A percentile compares a stretch with the other conserved stretches of the same genome.
These are phyloP conservation scores for Adansonia madagascariensis DNA, from an alignment of 441 rosid genomes.

Conservation along the genomic window DNA sequence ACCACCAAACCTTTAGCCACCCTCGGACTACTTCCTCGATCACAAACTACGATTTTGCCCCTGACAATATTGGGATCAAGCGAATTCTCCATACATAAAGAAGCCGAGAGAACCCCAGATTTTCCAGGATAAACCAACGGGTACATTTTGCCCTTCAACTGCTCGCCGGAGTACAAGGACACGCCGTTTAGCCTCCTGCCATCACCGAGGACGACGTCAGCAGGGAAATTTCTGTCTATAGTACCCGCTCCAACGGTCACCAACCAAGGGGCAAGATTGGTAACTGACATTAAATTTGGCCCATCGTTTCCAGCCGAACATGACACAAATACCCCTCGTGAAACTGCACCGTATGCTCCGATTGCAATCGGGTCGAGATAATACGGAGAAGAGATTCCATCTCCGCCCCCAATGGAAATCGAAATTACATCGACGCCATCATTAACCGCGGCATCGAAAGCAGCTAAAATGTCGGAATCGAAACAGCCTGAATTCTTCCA, in stretches of 20 bases:
- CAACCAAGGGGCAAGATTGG: conserved; percentile 78
- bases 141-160: conserved; percentile 62
- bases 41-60: conserved; percentile 79
- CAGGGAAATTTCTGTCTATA: conserved; percentile 57
- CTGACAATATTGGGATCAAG: conserved; percentile 57
- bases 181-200: conserved; percentile 64
- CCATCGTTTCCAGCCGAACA: conserved; percentile 80
- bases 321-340: conserved; percentile 65
- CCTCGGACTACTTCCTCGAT: conserved; percentile 74
- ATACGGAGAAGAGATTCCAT: conserved; percentile 67
- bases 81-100: conserved; percentile 78
- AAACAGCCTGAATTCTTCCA: conserved; percentile 88
- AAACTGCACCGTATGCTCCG: conserved; percentile 65
- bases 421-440: conserved; percentile 83
- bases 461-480: conserved; percentile 78
- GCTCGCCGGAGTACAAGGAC: conserved; percentile 68
- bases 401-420: conserved; percentile 78
- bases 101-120: conserved; percentile 56
- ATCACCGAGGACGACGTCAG: conserved; percentile 62
- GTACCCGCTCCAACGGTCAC: conserved; percentile 50
- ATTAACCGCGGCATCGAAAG: conserved; percentile 67
- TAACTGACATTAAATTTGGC: conserved; percentile 69
- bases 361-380: conserved; percentile 80
- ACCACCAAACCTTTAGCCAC: conserved; percentile 83
- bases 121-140: conserved; percentile 79